These are phyloP conservation scores for Gossypium australe DNA, from an alignment of 345 rosid genomes.

Conservation along the genomic window DNA sequence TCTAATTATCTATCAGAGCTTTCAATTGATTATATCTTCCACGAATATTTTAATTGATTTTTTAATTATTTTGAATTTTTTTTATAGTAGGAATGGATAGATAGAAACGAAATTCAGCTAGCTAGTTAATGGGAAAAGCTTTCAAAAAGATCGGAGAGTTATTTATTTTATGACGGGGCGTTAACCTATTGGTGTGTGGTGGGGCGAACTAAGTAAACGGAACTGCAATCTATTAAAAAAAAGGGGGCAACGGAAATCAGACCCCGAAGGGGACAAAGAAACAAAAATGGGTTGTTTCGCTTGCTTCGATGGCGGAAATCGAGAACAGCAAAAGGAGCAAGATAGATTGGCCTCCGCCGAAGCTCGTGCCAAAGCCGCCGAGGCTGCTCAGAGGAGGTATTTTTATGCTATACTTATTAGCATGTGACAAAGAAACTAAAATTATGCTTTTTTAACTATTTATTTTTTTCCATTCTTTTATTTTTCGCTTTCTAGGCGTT, in stretches of 20 bases:
- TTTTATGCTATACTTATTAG: not conserved
- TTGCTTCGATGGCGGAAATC: slow-evolving; percentile 63
- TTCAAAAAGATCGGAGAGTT: too few relatives aligned
- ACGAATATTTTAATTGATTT: too few relatives aligned
- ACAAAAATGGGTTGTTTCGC: slow-evolving; percentile 59
- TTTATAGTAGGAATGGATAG: too few relatives aligned
- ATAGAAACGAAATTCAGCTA: too few relatives aligned
- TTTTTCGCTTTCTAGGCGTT: too few relatives aligned
- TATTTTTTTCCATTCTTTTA: too few relatives aligned
- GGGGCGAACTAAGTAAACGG: not conserved
- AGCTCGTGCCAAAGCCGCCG: slow-evolving; percentile 96
- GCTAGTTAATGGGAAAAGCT: too few relatives aligned
- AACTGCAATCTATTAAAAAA: not conserved
- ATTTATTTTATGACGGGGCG: slow-evolving; percentile 7
- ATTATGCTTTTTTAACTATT: too few relatives aligned
- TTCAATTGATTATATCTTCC: too few relatives aligned
- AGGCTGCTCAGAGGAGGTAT: slow-evolving; percentile 92
- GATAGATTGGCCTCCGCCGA: slow-evolving; percentile 73
- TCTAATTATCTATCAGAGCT: too few relatives aligned
- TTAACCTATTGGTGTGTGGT: not conserved
- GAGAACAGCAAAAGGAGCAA: slow-evolving; percentile 57
- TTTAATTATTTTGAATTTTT: too few relatives aligned
- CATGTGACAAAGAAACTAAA: not conserved
- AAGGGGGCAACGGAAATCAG: not conserved
- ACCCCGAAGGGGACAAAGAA: not conserved